A percentile compares a stretch with the other conserved stretches of the same genome.
These are phyloP conservation scores for Thalassia testudinum DNA, from an alignment of 116 monocot genomes.

Conservation along the genomic window DNA sequence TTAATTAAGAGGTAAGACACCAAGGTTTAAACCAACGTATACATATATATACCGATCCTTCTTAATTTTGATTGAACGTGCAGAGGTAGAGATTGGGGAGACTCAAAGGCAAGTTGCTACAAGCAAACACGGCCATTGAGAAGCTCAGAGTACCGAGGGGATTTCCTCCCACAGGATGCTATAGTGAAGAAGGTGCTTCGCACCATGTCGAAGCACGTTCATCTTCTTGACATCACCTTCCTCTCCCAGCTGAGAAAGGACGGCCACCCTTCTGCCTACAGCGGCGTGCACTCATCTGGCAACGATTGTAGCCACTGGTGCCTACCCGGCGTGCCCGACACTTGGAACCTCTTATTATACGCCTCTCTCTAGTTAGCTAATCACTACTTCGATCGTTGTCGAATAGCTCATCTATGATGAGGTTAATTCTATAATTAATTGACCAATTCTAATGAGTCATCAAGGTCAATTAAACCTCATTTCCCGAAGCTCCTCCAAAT, in stretches of 20 bases:
- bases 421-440: too few species aligned
- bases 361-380: too few species aligned
- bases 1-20: constrained; percentile 10
- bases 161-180: constrained; percentile 18
- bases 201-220: constrained; percentile 27
- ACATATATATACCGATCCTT: background rate
- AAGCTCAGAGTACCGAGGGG: constrained; percentile 21
- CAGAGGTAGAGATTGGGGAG: constrained; percentile 42
- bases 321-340: constrained; percentile 58
- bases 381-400: too few species aligned
- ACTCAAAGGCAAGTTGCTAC: constrained; percentile 17
- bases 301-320: constrained; percentile 82
- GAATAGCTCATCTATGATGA: too few species aligned
- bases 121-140: constrained; percentile 29
- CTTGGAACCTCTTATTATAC: constrained; percentile 67
- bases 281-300: constrained; percentile 18
- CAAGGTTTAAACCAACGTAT: constrained; percentile 34
- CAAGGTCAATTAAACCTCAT: too few species aligned
- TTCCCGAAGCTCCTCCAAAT: too few species aligned
- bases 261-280: constrained; percentile 52
- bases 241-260: constrained; percentile 70
- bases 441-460: too few species aligned
- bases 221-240: constrained; percentile 46
- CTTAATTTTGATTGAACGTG: constrained; percentile 19
- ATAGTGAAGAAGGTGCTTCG: constrained; percentile 31